Evolutionary conservation across 352 stramenopile species (phyloP), one percentile per base, ranked within the genome.

Genomic region (Lagenidium sp.): DNA sequence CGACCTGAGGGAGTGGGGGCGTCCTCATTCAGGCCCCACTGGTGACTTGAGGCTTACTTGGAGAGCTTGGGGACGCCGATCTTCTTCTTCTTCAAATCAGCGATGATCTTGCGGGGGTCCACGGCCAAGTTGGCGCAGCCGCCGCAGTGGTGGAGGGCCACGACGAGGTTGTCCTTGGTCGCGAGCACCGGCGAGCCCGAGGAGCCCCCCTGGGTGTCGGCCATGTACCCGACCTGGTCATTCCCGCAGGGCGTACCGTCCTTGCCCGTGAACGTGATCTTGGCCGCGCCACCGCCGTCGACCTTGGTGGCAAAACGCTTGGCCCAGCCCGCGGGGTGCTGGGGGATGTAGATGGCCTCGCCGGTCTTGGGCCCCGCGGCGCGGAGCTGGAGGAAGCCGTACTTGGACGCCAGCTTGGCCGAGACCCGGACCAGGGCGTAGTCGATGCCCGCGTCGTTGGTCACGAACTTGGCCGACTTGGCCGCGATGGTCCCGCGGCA

Each of bases 71-170:
- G 40, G 15, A 57, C 36, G 25, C 35, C 35, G 36, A 57, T 50
- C 22, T 42, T 42, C 41, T 57, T 55, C 29, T 12, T 6, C 25
- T 37, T 43, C 23, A 57, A 29, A 29, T 57, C 49, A 8, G 24
- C 15, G 35, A 57, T 19, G 26, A 50, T 36, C 8, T 4, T 31
- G 20, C 42, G 49, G 7, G 36, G 34, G 49, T 57, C 36, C 8
- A 51, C 49, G 20, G 49, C 49, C 22, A 50, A 31, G 53, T 68
- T 68, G 23, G 61, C 46, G 38, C 55, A 65, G 28, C 56, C 50
- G 10, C 55, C 54, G 36, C 59, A 68, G 40, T 62, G 49, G 54
- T 68, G 59, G 29, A 65, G 31, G 13, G 55, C 50, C 7, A 68
- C 39, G 16, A 68, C 59, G 20, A 44, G 23, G 48, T 68, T 63